These are phyloP conservation scores for Penicillium waksmanii DNA, from an alignment of 495 filamentous ascomycete genomes.

Conservation along the genomic window DNA sequence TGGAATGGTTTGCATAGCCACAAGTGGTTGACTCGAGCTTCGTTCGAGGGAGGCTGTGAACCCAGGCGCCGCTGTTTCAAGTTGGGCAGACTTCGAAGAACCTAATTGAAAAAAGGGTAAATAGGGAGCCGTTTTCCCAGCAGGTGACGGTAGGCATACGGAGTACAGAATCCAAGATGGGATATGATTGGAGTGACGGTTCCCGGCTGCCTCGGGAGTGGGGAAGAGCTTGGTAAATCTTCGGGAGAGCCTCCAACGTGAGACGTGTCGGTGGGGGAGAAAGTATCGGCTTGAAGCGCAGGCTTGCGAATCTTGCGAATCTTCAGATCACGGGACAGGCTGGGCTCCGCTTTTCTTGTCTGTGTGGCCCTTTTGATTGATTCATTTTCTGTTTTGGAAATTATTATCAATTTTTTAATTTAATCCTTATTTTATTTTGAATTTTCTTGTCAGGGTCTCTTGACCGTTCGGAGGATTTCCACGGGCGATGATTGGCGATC, in stretches of 20 bases:
- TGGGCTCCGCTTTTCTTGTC: background rate
- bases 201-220: background rate
- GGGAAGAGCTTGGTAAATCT: constrained; percentile 6
- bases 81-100: background rate
- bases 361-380: background rate
- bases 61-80: constrained; percentile 3
- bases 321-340: constrained; percentile 1
- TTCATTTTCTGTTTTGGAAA: background rate
- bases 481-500: constrained; percentile 17
- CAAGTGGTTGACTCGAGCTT: background rate
- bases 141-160: background rate
- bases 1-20: background rate
- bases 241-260: constrained; percentile 3
- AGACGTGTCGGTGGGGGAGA: constrained; percentile 17
- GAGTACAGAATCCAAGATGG: background rate
- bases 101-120: constrained; percentile 1
- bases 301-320: constrained; percentile 29
- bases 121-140: background rate
- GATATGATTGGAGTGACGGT: constrained; percentile 1
- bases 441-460: constrained; percentile 20
- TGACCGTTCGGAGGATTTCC: constrained; percentile 20
- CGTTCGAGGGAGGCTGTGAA: background rate
- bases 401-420: background rate
- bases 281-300: constrained; percentile 20
- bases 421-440: background rate